phyloP scores from a whole-genome alignment of 805 yeast genomes.

The Ogataea methylovora region DNA sequence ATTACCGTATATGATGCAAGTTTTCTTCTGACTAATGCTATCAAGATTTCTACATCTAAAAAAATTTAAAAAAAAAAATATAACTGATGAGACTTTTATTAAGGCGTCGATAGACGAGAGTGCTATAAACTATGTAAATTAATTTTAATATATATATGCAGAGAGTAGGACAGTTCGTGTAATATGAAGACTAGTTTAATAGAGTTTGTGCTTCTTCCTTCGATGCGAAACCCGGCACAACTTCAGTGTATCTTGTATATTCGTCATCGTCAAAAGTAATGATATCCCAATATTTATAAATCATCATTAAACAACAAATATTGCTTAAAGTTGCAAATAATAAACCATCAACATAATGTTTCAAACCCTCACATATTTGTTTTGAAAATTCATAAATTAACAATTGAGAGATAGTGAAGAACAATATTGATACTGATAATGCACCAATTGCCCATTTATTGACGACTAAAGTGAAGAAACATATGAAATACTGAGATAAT shows the following conservation, averaged over 20 bases:
- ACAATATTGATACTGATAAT: conserved; percentile 57
- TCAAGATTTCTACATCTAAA: too few relatives aligned
- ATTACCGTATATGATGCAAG: too few relatives aligned
- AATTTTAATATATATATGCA: too few relatives aligned
- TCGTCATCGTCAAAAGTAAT: conserved; percentile 92
- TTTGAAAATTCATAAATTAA: conserved; percentile 63
- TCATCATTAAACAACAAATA: conserved; percentile 83
- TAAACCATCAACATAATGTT: conserved; percentile 87
- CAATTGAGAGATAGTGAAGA: conserved; percentile 77
- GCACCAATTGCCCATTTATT: conserved; percentile 91
- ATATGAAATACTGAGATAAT: conserved; percentile 60
- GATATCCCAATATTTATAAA: conserved; percentile 95
- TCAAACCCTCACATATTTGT: conserved; percentile 57
- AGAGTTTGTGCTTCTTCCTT: background rate
- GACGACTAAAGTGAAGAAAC: conserved; percentile 51
- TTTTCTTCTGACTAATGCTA: too few relatives aligned
- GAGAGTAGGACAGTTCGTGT: too few relatives aligned
- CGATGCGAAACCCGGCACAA: conserved; percentile 7
- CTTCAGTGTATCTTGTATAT: conserved; percentile 38
- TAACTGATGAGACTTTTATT: too few relatives aligned
- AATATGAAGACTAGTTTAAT: too few relatives aligned
- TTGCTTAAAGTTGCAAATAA: conserved; percentile 80
- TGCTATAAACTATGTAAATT: too few relatives aligned
- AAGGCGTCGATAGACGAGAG: too few relatives aligned
- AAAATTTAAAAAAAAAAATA: too few relatives aligned